These are phyloP conservation scores for Sarocladium brachiariae DNA, from an alignment of 2,329 filamentous ascomycete genomes.

Conservation along the genomic window DNA sequence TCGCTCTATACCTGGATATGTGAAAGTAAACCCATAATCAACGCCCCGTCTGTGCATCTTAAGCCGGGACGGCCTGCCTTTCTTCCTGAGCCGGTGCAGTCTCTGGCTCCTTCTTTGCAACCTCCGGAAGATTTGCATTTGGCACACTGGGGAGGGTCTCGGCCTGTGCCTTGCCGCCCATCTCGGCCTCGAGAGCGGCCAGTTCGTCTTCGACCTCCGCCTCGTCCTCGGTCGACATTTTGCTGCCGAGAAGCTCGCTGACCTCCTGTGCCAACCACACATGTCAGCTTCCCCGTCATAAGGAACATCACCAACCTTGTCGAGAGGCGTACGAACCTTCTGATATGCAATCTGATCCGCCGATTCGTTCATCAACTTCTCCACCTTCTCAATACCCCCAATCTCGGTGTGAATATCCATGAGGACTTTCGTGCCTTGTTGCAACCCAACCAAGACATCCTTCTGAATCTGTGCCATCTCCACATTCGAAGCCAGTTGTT, in stretches of 20 bases:
- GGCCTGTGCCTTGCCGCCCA: slow-evolving; percentile 16
- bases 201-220: slow-evolving; percentile 97
- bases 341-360: slow-evolving; percentile 90
- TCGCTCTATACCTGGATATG: background rate
- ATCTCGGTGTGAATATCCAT: slow-evolving; percentile 92
- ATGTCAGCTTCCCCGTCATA: slow-evolving; percentile 10
- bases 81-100: slow-evolving; percentile 16
- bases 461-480: slow-evolving; percentile 97
- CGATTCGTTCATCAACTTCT: slow-evolving; percentile 90
- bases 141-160: slow-evolving; percentile 24
- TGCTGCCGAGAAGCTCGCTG: slow-evolving; percentile 80
- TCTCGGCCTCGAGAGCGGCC: slow-evolving; percentile 60
- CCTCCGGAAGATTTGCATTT: slow-evolving; percentile 24
- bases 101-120: slow-evolving; percentile 15
- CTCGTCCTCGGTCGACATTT: slow-evolving; percentile 90
- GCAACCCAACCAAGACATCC: slow-evolving; percentile 85
- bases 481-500: slow-evolving; percentile 79
- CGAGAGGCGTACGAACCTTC: slow-evolving; percentile 46
- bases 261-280: slow-evolving; percentile 58
- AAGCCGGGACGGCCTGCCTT: slow-evolving; percentile 34
- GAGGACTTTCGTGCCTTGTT: slow-evolving; percentile 85
- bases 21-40: background rate
- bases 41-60: slow-evolving; percentile 8
- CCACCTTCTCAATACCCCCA: slow-evolving; percentile 87
- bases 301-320: background rate